Evolutionary conservation across 1,139 yeast species (phyloP).

Genomic region (Debaryomyces udenii): DNA sequence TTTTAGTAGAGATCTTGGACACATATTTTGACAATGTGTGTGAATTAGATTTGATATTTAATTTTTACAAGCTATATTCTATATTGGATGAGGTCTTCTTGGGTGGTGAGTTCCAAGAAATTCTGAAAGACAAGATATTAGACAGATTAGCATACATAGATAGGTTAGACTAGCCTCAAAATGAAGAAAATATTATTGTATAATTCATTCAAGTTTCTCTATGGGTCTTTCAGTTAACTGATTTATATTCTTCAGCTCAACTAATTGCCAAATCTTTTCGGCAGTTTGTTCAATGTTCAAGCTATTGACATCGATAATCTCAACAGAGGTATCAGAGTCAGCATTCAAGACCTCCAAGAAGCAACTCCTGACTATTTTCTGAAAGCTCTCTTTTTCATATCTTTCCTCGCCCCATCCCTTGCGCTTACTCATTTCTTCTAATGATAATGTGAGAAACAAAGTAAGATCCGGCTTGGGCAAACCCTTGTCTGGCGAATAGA

Average conservation of each 20-base stretch:
- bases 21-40: slow-evolving; percentile 88
- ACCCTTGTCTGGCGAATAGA: slow-evolving; percentile 78
- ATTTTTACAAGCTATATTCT: slow-evolving; percentile 71
- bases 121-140: slow-evolving; percentile 60
- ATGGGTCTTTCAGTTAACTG: slow-evolving; percentile 19
- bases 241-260: slow-evolving; percentile 19
- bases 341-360: slow-evolving; percentile 53
- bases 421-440: slow-evolving; percentile 53
- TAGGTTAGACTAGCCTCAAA: slow-evolving; percentile 31
- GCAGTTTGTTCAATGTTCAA: slow-evolving; percentile 60
- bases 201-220: slow-evolving; percentile 7
- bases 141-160: slow-evolving; percentile 56
- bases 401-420: slow-evolving; percentile 92
- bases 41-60: slow-evolving; percentile 86
- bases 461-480: slow-evolving; percentile 87
- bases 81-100: slow-evolving; percentile 75
- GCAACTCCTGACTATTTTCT: slow-evolving; percentile 61
- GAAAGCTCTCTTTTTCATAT: slow-evolving; percentile 78
- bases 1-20: slow-evolving; percentile 88
- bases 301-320: slow-evolving; percentile 60
- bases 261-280: slow-evolving; percentile 30
- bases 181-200: slow-evolving; percentile 12
- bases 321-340: slow-evolving; percentile 37
- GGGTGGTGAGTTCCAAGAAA: slow-evolving; percentile 80
- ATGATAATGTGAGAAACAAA: slow-evolving; percentile 67